Evolutionary conservation across 768 basidiomycete species (phyloP).

Genomic region (Dioszegia aurantiaca): DNA sequence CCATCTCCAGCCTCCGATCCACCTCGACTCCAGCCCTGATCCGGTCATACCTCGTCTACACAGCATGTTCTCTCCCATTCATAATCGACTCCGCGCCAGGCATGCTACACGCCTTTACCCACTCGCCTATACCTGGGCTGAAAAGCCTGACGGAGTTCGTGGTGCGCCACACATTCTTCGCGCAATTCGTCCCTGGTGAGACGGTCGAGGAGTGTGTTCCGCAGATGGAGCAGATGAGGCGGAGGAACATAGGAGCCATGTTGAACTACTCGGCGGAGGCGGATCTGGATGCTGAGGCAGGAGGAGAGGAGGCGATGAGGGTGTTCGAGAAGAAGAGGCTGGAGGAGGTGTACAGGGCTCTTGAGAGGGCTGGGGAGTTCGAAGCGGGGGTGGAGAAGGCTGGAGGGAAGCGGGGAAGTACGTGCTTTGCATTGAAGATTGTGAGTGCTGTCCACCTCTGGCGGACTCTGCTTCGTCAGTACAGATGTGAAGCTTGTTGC

Average conservation of each 20-base stretch:
- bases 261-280: slow-evolving; percentile 86
- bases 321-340: slow-evolving; percentile 64
- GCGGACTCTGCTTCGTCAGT: background rate
- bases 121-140: slow-evolving; percentile 59
- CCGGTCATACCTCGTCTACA: slow-evolving; percentile 76
- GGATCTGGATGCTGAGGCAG: slow-evolving; percentile 53
- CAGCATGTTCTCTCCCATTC: slow-evolving; percentile 70
- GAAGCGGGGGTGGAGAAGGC: slow-evolving; percentile 58
- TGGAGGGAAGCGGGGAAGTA: slow-evolving; percentile 61
- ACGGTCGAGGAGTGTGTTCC: slow-evolving; percentile 68
- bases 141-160: slow-evolving; percentile 65
- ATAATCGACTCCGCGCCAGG: slow-evolving; percentile 73
- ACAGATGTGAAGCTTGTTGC: background rate
- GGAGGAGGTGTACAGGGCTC: slow-evolving; percentile 69
- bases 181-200: slow-evolving; percentile 89
- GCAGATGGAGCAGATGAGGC: slow-evolving; percentile 63
- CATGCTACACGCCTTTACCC: slow-evolving; percentile 61
- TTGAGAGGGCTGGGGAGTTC: slow-evolving; percentile 77
- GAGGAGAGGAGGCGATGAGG: slow-evolving; percentile 28
- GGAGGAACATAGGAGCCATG: slow-evolving; percentile 68
- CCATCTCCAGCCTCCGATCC: background rate
- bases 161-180: slow-evolving; percentile 78
- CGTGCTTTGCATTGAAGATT: slow-evolving; percentile 69
- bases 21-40: slow-evolving; percentile 53
- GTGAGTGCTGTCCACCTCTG: slow-evolving; percentile 54